Conservation (phyloP, 2,329 filamentous ascomycete genomes). For the Fusarium sp. region DNA sequence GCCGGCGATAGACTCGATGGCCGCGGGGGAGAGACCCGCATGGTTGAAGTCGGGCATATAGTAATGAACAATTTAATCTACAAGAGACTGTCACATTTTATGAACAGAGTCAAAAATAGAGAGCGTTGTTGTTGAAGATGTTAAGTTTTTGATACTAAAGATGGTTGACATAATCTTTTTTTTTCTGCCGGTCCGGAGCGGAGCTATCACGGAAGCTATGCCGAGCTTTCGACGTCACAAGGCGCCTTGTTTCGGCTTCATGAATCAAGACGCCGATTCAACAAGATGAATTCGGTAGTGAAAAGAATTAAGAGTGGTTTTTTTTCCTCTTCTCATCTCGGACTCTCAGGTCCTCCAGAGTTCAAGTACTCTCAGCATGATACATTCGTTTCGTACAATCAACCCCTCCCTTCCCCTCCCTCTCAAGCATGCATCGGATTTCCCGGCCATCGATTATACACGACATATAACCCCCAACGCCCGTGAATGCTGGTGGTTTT, state of each 20-base stretch:
- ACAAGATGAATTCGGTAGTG: neutral
- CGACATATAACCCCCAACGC: constrained; percentile 39
- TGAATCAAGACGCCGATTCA: neutral
- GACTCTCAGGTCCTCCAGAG: neutral
- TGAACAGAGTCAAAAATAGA: neutral
- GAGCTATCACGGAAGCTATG: constrained; percentile 15
- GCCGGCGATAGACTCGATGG: constrained; percentile 89
- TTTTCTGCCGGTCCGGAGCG: neutral
- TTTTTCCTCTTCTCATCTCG: constrained; percentile 25
- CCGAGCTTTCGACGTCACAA: constrained; percentile 37
- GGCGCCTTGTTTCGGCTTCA: constrained; percentile 13
- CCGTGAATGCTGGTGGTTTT: constrained; percentile 40
- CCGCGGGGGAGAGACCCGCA: constrained; percentile 77
- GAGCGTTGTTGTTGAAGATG: neutral
- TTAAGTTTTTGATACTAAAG: neutral
- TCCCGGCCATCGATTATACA: constrained; percentile 30
- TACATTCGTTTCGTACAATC: constrained; percentile 43
- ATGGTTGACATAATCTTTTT: constrained; percentile 31
- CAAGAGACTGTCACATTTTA: constrained; percentile 43
- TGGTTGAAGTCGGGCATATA: constrained; percentile 62
- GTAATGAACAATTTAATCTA: constrained; percentile 4
- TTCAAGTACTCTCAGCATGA: constrained; percentile 32
- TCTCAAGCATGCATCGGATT: constrained; percentile 33
- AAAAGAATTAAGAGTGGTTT: constrained; percentile 42
- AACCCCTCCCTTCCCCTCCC: constrained; percentile 13